Base-by-base conservation (phyloP, 192 early-diverging fungal species). In the Podila epigama region DNA sequence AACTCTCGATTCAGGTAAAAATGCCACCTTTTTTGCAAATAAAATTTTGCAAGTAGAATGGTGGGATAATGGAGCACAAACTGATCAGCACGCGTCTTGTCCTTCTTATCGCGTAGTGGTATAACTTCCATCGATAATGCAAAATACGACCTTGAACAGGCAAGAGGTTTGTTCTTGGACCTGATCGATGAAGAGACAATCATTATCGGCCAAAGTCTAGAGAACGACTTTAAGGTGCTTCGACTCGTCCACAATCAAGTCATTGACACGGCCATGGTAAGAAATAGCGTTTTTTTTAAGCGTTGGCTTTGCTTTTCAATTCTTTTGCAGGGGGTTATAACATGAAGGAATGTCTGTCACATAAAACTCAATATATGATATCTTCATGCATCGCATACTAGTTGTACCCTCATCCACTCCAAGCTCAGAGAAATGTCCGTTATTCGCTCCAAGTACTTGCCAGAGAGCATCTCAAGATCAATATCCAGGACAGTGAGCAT, bases 141-240 rank as follows among this genome's bases (percentile, higher is more conserved):
- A 3, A 83, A 80, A 28, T 81, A 83, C 41, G 77, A 87, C 63
- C 79, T 92, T 1, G 62, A 68, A 15, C 65, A 80, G 32, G 68
- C 87, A 15, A 44, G 79, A 28, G 50, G 64, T n/a, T 58, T 59
- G 15, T 32, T 91, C 20, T 68, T 80, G 7, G 64, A 82, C 13
- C 32, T 80, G 9, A 71, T 90, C 25, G 65, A 83, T n/a, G 41
- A 56, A 5, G 51, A 79, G 16, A 92, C 90, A 1, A 85, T 92
- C 51, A 62, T 92, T 29, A 60, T 90, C 56, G 90, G 89, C 8
- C 90, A 92, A 48, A 87, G 83, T n/a, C 61, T 84, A 27, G 82
- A 77, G 57, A 80, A 70, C 32, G 53, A 70, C 33, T 66, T 66
- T 27, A 70, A 68, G 41, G 69, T 71, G n/a, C 7, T 66, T 18